Base-by-base conservation (phyloP, 805 yeast genomes). In the Wickerhamiella nectarea region DNA sequence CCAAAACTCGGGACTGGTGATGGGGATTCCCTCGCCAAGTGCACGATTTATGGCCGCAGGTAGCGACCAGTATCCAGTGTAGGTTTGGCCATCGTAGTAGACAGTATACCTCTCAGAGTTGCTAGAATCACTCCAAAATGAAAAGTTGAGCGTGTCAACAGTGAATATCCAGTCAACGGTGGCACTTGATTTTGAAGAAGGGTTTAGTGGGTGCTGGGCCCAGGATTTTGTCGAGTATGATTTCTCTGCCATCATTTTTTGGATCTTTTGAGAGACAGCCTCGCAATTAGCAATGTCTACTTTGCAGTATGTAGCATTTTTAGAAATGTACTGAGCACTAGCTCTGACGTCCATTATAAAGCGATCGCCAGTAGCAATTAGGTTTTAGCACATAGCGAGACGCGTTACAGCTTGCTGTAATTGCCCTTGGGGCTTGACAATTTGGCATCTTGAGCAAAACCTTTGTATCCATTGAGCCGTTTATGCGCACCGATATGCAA, bases 1-100 rank as follows among this genome's bases (percentile, higher is more conserved):
- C 70, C 71, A 67, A 43, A 53, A 63, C 15, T 34, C 10, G 2
- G 69, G 68, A 3, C 48, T 39, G 2, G 68, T 65, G 24, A 67
- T 56, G 2, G 65, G 63, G 8, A 66, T 52, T 1, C 60, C 63
- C n/a, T 56, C 56, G 19, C 59, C 65, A 19, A 67, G 46, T 1
- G 70, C 70, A n/a, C 66, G 49, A 49, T 67, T 62, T 14, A 67
- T 53, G 10, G 67, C 66, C 1, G 71, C 71, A 12, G 58, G 61
- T 19, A 67, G 52, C 41, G 69, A 64, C 71, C 71, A 66, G 52
- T 67, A 67, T 9, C 71, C 71, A 0, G 71, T 67, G 53, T 64
- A 67, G 21, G 20, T 31, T 15, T 48, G 31, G 15, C 58, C 64
- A 3, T 58, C 45, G 49, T 58, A 67, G 10, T 46, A 45, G 8